Percentiles rank a stretch among this genome's conserved stretches.
Evolutionary conservation across 2,329 filamentous ascomycete species (phyloP).

Genomic region (Trichoderma endophyticum): DNA sequence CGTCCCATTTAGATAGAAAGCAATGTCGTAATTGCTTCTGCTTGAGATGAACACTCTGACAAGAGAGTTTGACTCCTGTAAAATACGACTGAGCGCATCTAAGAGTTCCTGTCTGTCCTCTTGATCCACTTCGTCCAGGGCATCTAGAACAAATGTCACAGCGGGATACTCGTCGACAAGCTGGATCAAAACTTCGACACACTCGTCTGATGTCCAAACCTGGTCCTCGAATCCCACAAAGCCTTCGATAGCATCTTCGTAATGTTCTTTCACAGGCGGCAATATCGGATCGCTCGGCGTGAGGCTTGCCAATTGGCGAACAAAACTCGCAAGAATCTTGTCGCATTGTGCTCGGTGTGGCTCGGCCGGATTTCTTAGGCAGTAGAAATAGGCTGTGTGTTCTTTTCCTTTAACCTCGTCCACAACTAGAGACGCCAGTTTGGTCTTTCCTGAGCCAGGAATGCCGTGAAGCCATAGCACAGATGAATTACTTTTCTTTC

Average conservation of each 20-base stretch:
- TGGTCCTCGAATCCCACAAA: constrained; percentile 1
- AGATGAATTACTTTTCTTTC: not conserved
- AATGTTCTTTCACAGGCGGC: not conserved
- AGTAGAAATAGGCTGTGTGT: constrained; percentile 1
- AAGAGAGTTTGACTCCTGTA: not conserved
- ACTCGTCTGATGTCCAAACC: not conserved
- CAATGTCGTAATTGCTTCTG: constrained; percentile 6
- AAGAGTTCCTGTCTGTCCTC: not conserved
- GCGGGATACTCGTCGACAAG: constrained; percentile 5
- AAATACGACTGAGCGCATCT: not conserved
- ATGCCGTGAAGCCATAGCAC: constrained; percentile 14
- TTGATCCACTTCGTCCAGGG: constrained; percentile 1
- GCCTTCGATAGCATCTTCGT: not conserved
- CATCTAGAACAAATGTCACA: constrained; percentile 1
- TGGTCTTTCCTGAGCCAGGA: constrained; percentile 4
- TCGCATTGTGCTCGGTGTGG: constrained; percentile 7
- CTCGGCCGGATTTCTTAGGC: not conserved
- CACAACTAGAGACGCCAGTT: not conserved
- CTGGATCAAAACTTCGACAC: not conserved
- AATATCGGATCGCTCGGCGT: constrained; percentile 1
- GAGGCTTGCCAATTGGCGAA: not conserved
- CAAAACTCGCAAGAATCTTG: constrained; percentile 3
- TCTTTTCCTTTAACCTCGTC: not conserved
- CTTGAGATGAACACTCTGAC: constrained; percentile 6
- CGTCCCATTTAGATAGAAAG: not conserved